Conservation (phyloP, 352 stramenopile genomes). For the Phytophthora tubulina region DNA sequence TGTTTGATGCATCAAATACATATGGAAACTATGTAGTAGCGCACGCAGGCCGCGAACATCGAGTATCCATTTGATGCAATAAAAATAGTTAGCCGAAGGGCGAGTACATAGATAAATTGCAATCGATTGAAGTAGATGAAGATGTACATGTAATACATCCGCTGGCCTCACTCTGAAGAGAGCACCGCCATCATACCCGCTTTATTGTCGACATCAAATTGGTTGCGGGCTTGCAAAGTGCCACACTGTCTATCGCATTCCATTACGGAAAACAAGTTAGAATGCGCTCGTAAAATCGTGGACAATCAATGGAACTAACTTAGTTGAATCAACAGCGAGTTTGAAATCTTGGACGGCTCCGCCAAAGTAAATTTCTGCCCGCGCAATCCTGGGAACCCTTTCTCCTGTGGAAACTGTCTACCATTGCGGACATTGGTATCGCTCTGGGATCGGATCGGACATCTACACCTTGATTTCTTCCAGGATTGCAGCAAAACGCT, state of each 20-base stretch:
- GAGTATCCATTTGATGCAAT: too few relatives aligned
- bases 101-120: too few relatives aligned
- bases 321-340: not conserved
- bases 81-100: too few relatives aligned
- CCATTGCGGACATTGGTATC: not conserved
- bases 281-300: not conserved
- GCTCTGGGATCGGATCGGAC: not conserved
- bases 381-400: not conserved
- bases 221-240: not conserved
- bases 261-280: not conserved
- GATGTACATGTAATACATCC: too few relatives aligned
- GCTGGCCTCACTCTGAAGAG: too few relatives aligned
- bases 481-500: not conserved
- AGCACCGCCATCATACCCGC: too few relatives aligned
- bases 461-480: not conserved
- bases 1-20: too few relatives aligned
- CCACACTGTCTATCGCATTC: not conserved
- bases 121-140: too few relatives aligned
- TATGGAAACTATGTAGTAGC: too few relatives aligned
- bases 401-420: not conserved
- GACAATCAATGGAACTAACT: too few relatives aligned
- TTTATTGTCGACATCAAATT: not conserved
- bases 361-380: not conserved
- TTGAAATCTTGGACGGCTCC: not conserved
- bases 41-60: too few relatives aligned